These are phyloP conservation scores for Cucurbita maxima DNA, from an alignment of 306 rosid species.

Conservation along the genomic window DNA sequence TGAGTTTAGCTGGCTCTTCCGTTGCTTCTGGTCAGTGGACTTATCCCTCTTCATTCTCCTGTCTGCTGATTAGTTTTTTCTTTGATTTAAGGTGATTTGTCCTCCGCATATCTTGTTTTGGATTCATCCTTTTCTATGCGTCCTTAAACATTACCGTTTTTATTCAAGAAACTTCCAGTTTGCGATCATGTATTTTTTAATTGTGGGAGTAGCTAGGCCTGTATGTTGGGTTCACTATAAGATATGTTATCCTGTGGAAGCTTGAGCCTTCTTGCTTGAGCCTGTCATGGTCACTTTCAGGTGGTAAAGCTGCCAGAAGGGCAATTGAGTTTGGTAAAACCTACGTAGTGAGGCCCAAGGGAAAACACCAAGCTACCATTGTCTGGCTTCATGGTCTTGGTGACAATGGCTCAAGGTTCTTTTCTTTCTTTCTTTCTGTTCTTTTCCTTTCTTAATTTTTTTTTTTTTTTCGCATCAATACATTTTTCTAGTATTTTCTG, in stretches of 20 bases:
- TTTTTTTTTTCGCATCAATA: too few species aligned
- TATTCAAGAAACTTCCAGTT: background rate
- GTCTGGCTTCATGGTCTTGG: conserved; percentile 99
- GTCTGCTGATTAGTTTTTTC: background rate
- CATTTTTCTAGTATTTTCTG: background rate
- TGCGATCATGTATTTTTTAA: background rate
- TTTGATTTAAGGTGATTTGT: conserved; percentile 7
- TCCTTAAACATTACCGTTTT: background rate
- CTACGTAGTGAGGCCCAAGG: conserved; percentile 89
- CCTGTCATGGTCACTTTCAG: conserved; percentile 23
- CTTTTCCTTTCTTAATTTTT: conserved; percentile 7
- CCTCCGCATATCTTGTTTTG: background rate
- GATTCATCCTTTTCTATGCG: background rate
- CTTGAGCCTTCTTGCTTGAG: background rate
- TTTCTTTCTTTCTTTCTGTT: background rate
- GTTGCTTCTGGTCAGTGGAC: conserved; percentile 56
- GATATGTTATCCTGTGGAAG: background rate
- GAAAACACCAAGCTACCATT: conserved; percentile 94
- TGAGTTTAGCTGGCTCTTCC: conserved; percentile 70
- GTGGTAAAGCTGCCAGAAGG: conserved; percentile 47
- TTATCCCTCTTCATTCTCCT: background rate
- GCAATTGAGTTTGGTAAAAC: conserved; percentile 83
- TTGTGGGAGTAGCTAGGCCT: background rate
- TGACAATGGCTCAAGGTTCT: conserved; percentile 92
- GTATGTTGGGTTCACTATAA: background rate